Percentiles rank a stretch among this genome's conserved stretches.
These are phyloP conservation scores for Magnolia kwangsiensis DNA, from an alignment of 164 flowering plant species.

Conservation along the genomic window DNA sequence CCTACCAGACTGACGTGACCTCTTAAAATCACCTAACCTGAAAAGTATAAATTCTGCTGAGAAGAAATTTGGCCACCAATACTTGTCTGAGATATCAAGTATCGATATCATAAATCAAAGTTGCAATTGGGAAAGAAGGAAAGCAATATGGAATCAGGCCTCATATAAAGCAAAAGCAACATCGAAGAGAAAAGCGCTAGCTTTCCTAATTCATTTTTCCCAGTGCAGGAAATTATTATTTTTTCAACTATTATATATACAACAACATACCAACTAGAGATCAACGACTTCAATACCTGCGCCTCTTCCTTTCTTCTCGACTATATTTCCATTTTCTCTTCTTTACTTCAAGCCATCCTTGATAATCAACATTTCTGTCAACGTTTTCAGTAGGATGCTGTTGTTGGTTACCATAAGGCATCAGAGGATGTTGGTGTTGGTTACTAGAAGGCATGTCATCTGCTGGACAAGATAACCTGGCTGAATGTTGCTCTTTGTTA, in stretches of 20 bases:
- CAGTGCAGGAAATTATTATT: not conserved
- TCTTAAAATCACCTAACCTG: constrained; percentile 50
- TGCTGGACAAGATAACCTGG: constrained; percentile 15
- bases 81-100: not conserved
- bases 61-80: not conserved
- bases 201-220: not conserved
- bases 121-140: not conserved
- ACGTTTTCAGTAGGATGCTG: constrained; percentile 31
- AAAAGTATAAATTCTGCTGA: constrained; percentile 15
- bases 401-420: constrained; percentile 6
- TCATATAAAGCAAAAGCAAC: not conserved
- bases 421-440: constrained; percentile 15
- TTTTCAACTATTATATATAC: not conserved
- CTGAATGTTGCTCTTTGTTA: constrained; percentile 28
- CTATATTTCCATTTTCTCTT: constrained; percentile 88
- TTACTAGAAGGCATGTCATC: constrained; percentile 3
- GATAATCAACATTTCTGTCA: constrained; percentile 79
- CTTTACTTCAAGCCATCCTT: constrained; percentile 83
- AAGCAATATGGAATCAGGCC: not conserved
- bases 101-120: not conserved
- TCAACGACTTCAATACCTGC: constrained; percentile 45
- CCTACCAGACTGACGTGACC: constrained; percentile 23
- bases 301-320: constrained; percentile 71
- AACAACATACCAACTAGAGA: not conserved
- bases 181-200: not conserved